Evolutionary conservation across 2,329 filamentous ascomycete species (phyloP).

Genomic region (Alternaria arborescens): DNA sequence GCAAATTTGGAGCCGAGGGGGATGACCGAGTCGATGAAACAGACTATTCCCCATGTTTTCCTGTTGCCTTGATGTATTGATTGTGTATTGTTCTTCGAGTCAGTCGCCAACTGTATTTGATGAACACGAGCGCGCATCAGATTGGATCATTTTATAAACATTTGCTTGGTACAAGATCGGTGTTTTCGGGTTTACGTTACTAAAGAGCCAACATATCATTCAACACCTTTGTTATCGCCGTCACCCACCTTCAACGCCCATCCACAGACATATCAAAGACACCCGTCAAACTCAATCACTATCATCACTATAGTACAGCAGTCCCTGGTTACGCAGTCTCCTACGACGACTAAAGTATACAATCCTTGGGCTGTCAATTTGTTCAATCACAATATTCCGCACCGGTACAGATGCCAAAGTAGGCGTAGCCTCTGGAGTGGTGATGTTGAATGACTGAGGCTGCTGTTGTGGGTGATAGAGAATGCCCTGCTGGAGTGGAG

Average conservation of each 20-base stretch:
- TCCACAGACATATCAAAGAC: background rate
- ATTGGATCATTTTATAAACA: background rate
- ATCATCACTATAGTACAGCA: background rate
- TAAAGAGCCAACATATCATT: background rate
- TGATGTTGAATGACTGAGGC: background rate
- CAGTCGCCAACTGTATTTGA: too few relatives aligned
- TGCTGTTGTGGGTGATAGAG: background rate
- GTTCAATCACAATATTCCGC: background rate
- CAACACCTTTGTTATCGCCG: background rate
- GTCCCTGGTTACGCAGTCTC: background rate
- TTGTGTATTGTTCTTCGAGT: too few relatives aligned
- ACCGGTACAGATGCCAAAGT: background rate
- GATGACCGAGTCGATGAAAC: background rate
- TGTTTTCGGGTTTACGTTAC: background rate
- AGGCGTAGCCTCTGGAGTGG: background rate
- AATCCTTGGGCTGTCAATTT: background rate
- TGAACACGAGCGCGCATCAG: too few relatives aligned
- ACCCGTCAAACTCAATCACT: background rate
- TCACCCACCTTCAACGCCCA: background rate
- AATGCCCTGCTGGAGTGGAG: background rate
- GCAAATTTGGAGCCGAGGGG: background rate
- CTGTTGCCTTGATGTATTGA: too few relatives aligned
- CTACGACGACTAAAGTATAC: background rate
- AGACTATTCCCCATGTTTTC: too few relatives aligned
- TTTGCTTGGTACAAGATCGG: accelerated